Evolutionary conservation across 2,329 filamentous ascomycete genomes (phyloP).

Genomic region (Alternaria panax): DNA sequence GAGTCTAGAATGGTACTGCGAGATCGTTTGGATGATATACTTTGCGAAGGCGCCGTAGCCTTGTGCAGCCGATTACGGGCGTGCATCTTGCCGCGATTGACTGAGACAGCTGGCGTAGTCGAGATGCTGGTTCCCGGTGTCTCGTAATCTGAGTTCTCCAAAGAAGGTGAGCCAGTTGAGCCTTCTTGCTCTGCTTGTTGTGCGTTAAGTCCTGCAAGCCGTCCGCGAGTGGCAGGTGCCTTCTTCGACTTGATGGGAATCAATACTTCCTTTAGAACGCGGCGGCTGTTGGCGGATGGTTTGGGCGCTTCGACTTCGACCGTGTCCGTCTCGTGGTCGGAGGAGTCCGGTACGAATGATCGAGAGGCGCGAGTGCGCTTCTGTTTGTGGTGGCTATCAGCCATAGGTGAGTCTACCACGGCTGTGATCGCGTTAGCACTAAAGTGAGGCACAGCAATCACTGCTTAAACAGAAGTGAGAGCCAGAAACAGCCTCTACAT

Average conservation of each 20-base stretch:
- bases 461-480: not conserved
- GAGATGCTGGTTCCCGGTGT: slow-evolving; percentile 69
- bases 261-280: slow-evolving; percentile 44
- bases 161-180: slow-evolving; percentile 41
- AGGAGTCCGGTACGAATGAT: slow-evolving; percentile 42
- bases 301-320: slow-evolving; percentile 19
- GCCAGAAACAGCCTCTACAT: slow-evolving; percentile 3
- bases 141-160: slow-evolving; percentile 59
- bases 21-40: slow-evolving; percentile 34
- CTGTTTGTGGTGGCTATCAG: slow-evolving; percentile 21
- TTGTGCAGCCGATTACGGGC: slow-evolving; percentile 31
- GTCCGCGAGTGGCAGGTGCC: slow-evolving; percentile 17
- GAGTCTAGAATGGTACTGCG: slow-evolving; percentile 32
- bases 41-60: slow-evolving; percentile 21
- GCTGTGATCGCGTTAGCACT: slow-evolving; percentile 13
- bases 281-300: slow-evolving; percentile 19
- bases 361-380: slow-evolving; percentile 34
- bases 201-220: slow-evolving; percentile 16
- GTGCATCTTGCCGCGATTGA: slow-evolving; percentile 28
- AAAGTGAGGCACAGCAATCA: not conserved
- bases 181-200: slow-evolving; percentile 29
- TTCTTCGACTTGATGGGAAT: slow-evolving; percentile 37
- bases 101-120: slow-evolving; percentile 60
- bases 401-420: slow-evolving; percentile 6
- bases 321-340: slow-evolving; percentile 37